Conservation (phyloP, 768 basidiomycete species). For the Amanita rimosa region DNA sequence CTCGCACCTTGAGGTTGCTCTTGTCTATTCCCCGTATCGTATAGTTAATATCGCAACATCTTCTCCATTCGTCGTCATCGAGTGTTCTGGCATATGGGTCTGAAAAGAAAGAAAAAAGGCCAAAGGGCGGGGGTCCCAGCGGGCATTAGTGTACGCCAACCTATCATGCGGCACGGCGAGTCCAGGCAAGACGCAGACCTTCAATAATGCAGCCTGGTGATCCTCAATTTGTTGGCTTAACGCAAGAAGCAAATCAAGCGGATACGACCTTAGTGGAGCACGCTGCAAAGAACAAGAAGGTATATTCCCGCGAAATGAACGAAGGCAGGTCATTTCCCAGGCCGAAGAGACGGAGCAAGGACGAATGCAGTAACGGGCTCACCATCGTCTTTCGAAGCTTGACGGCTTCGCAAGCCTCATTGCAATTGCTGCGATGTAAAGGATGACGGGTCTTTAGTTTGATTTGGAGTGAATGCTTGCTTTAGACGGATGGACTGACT, state of each 20-base stretch:
- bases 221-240: slow-evolving; percentile 4
- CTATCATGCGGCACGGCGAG: not conserved
- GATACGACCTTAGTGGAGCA: slow-evolving; percentile 1
- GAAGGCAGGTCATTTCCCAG: slow-evolving; percentile 3
- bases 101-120: not conserved
- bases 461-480: not conserved
- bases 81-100: not conserved
- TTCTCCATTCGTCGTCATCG: not conserved
- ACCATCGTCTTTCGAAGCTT: not conserved
- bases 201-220: slow-evolving; percentile 3
- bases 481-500: not conserved
- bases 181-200: not conserved
- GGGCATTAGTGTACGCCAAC: not conserved
- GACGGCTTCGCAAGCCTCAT: not conserved
- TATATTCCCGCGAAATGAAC: not conserved
- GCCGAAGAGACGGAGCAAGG: slow-evolving; percentile 5
- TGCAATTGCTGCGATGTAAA: slow-evolving; percentile 1
- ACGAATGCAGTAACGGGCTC: not conserved
- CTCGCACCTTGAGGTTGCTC: not conserved
- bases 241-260: slow-evolving; percentile 7
- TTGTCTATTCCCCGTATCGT: not conserved
- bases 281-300: not conserved
- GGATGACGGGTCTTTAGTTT: not conserved
- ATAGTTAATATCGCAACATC: not conserved
- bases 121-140: not conserved